Percentiles rank a stretch among this genome's conserved stretches.
Conservation (phyloP, 129 eudicot genomes). For the Artemisia argyi region DNA sequence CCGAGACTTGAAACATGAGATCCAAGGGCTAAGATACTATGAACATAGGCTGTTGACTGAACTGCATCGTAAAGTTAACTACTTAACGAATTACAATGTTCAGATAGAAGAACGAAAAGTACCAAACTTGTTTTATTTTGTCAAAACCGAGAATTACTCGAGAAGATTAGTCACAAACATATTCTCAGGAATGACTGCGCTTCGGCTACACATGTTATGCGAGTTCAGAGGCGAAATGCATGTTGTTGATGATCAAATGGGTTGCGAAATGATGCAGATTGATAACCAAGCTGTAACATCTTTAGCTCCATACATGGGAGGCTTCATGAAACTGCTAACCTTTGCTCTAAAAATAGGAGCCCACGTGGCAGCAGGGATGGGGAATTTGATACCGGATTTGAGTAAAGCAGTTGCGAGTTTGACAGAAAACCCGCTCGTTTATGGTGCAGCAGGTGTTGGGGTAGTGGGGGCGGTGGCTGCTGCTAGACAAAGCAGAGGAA, state of each 20-base stretch:
- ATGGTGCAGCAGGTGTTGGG: conserved; percentile 68
- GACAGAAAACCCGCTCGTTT: conserved; percentile 54
- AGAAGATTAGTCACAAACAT: conserved; percentile 72
- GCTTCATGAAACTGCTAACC: conserved; percentile 81
- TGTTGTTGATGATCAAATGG: conserved; percentile 84
- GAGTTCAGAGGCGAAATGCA: conserved; percentile 86
- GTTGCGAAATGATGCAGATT: conserved; percentile 84
- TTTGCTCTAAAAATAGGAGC: conserved; percentile 95
- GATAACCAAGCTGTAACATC: conserved; percentile 66
- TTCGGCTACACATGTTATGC: conserved; percentile 81
- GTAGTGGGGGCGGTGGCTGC: conserved; percentile 64
- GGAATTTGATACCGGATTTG: conserved; percentile 89
- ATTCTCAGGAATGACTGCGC: conserved; percentile 79
- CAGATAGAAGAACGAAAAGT: conserved; percentile 89
- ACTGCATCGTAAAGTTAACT: conserved; percentile 72
- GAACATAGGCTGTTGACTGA: conserved; percentile 81
- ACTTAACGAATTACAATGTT: conserved; percentile 66
- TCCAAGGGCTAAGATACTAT: conserved; percentile 87
- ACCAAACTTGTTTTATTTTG: conserved; percentile 91
- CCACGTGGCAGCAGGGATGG: conserved; percentile 93
- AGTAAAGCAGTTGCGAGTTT: conserved; percentile 82
- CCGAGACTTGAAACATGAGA: conserved; percentile 84
- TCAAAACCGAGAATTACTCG: conserved; percentile 71
- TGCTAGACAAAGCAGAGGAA: conserved; percentile 44
- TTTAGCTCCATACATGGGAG: conserved; percentile 83